Base-by-base conservation (phyloP, 1,284 basidiomycete genomes). In the Tilletia walkeri region DNA sequence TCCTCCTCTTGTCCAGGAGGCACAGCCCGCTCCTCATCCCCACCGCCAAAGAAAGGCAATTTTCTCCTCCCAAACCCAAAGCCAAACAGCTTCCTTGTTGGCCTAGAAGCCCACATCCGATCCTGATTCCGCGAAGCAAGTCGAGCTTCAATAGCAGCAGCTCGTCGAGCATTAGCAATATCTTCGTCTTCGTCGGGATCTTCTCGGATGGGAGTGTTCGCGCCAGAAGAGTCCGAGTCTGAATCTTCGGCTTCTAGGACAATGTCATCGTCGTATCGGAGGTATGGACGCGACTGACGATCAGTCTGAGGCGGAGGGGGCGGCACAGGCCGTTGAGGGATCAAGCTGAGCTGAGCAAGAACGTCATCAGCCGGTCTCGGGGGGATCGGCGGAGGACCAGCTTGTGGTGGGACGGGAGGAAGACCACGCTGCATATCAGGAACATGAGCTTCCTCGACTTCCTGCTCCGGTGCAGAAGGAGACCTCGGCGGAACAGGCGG, bases 171-270 rank as follows among this genome's bases (percentile, higher is more conserved):
- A 14, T 36, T 38, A 7, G 38, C 36, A 3, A 12, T 14, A 5
- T 36, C 59, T 41, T 63, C 59, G 20, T 63, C 59, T 38, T 41
- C 59, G 34, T 63, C 34, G 3, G 59, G 38, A 41, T 63, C 59
- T 3, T 63, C 59, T 5, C 36, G 34, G 3, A 34, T 63, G 12
- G 59, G 59, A 3, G 59, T 63, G 38, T 39, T 24, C 59, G 30
- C 59, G 20, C 59, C 59, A 6, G 59, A 63, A 14, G 59, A 63
- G 59, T 63, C 59, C 4, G 59, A 63, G 14, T 63, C 59, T 16
- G 18, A 34, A 39, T 63, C 59, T 39, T 63, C 56, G 30, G 50
- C 50, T 30, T 30, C 24, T 30, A 30, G 24, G 10, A 53, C 2
- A 7, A 6, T 2, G 4, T 53, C 50, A 24, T 36, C 59, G 34